These are phyloP conservation scores for Fraxinus quadrangulata DNA, from an alignment of 257 asterid species.

Conservation along the genomic window DNA sequence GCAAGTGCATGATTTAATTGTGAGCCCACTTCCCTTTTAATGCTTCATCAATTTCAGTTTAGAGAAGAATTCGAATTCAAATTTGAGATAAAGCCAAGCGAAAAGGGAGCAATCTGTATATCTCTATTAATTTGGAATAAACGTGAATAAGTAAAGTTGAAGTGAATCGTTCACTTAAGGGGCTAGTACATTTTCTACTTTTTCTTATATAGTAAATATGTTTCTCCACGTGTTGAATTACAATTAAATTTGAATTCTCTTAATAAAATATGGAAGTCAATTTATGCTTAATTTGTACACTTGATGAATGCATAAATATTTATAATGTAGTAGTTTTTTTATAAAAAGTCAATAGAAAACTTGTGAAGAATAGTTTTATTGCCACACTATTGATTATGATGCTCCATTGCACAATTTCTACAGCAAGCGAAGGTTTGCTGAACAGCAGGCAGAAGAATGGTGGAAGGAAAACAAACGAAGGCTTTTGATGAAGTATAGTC, in stretches of 20 bases:
- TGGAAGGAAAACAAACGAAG: constrained; percentile 81
- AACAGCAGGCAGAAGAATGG: constrained; percentile 89
- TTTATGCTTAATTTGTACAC: neutral
- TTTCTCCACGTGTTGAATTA: neutral
- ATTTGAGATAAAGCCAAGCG: no score
- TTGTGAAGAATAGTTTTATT: neutral
- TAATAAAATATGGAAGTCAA: neutral
- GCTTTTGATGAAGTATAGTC: constrained; percentile 52
- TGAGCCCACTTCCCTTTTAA: no score
- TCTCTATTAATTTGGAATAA: no score
- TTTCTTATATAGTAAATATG: neutral
- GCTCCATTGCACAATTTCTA: neutral
- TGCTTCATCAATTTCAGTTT: no score
- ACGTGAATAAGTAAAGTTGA: no score
- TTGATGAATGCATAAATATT: no score
- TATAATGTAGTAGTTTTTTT: neutral
- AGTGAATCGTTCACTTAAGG: neutral
- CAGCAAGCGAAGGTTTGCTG: constrained; percentile 75
- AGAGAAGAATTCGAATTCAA: no score
- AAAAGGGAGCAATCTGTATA: no score
- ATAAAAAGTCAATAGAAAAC: neutral
- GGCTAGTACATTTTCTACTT: neutral
- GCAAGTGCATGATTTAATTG: no score
- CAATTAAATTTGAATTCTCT: neutral
- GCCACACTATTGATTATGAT: neutral